phyloP scores from a whole-genome alignment of 2,329 filamentous ascomycete genomes.

The Pestalotiopsis sp. region DNA sequence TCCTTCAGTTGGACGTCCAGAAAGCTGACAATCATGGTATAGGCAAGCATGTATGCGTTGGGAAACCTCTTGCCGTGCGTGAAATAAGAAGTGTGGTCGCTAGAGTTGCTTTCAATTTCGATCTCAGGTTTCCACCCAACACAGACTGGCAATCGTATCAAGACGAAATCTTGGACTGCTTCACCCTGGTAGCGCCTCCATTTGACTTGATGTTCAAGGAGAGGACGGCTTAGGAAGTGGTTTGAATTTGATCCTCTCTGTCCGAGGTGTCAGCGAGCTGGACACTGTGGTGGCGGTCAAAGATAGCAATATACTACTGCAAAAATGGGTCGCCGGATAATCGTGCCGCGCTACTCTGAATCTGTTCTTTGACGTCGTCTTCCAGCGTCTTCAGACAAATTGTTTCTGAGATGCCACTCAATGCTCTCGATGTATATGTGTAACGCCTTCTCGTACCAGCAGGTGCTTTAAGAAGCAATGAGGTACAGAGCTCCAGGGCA shows the following conservation, averaged over 20 bases:
- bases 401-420: constrained; percentile 52
- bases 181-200: constrained; percentile 12
- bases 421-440: constrained; percentile 49
- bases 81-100: constrained; percentile 14
- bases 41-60: constrained; percentile 15
- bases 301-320: background rate
- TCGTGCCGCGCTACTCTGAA: background rate
- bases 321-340: background rate
- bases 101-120: constrained; percentile 10
- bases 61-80: constrained; percentile 12
- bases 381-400: constrained; percentile 19
- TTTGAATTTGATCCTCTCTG: background rate
- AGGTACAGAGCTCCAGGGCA: constrained; percentile 56
- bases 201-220: constrained; percentile 5
- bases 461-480: constrained; percentile 49
- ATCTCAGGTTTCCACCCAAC: constrained; percentile 1
- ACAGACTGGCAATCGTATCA: constrained; percentile 8
- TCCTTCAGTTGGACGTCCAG: background rate
- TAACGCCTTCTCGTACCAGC: constrained; percentile 52
- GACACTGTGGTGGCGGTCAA: background rate
- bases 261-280: background rate
- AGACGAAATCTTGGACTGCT: constrained; percentile 10
- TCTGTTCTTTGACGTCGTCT: constrained; percentile 4
- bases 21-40: background rate
- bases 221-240: background rate